These are phyloP conservation scores for Cruciata laevipes DNA, from an alignment of 257 asterid species.

Conservation along the genomic window DNA sequence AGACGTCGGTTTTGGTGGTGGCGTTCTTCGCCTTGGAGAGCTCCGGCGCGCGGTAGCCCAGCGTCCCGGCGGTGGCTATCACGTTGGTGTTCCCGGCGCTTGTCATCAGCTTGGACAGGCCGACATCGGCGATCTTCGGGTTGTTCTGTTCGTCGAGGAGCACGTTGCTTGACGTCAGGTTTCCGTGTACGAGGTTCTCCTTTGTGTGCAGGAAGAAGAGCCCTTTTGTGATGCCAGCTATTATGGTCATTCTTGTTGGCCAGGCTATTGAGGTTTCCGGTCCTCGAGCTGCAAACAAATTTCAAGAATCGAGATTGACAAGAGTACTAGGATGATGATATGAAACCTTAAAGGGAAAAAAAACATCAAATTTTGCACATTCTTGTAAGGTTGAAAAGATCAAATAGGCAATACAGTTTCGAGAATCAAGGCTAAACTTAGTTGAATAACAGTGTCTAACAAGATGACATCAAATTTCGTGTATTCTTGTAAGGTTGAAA, in stretches of 20 bases:
- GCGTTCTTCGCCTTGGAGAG: constrained; percentile 61
- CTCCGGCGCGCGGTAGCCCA: constrained; percentile 88
- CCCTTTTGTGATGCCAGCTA: constrained; percentile 64
- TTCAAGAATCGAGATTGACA: too few relatives aligned
- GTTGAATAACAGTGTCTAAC: background rate
- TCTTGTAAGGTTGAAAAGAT: background rate
- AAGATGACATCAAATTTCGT: too few relatives aligned
- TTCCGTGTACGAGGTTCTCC: constrained; percentile 49
- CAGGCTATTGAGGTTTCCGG: constrained; percentile 51
- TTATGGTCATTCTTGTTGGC: constrained; percentile 68
- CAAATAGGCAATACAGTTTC: too few relatives aligned
- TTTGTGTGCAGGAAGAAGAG: constrained; percentile 55
- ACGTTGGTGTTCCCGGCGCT: constrained; percentile 38
- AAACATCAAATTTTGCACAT: background rate
- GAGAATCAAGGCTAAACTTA: too few relatives aligned
- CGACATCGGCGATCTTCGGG: constrained; percentile 61
- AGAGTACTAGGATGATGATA: too few relatives aligned
- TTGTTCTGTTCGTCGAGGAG: constrained; percentile 54
- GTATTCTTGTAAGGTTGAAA: background rate
- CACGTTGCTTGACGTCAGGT: constrained; percentile 58
- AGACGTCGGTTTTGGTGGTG: constrained; percentile 59
- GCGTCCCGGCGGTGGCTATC: constrained; percentile 40
- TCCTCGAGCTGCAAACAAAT: constrained; percentile 31
- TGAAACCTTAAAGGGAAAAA: too few relatives aligned
- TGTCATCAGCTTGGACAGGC: constrained; percentile 38